Percentiles rank a stretch among this genome's conserved stretches.
Evolutionary conservation across 2,329 filamentous ascomycete genomes (phyloP).

Genomic region (Phyllosticta capitalensis): DNA sequence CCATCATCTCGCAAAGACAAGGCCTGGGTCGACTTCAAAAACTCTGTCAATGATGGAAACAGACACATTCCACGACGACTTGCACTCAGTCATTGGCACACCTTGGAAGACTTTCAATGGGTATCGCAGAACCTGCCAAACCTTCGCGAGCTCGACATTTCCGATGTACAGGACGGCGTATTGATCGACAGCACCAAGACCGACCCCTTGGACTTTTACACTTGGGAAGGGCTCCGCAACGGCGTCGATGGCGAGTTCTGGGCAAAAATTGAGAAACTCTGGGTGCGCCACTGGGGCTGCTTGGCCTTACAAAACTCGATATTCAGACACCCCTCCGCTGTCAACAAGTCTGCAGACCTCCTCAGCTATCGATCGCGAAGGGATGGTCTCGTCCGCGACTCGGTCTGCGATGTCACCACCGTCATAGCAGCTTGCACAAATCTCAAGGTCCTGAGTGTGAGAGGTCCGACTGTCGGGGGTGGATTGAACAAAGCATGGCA

Average conservation of each 20-base stretch:
- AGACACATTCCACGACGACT: constrained; percentile 24
- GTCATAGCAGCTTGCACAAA: neutral
- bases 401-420: neutral
- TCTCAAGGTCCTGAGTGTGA: constrained; percentile 2
- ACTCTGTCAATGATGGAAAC: constrained; percentile 24
- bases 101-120: constrained; percentile 28
- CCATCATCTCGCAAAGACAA: neutral
- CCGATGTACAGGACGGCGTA: constrained; percentile 27
- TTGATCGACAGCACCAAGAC: constrained; percentile 21
- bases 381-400: neutral
- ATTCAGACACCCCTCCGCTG: neutral
- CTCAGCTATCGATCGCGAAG: neutral
- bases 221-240: neutral
- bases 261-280: constrained; percentile 2
- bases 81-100: constrained; percentile 27
- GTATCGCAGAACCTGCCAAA: constrained; percentile 27
- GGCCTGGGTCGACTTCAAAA: constrained; percentile 22
- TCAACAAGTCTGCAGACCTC: neutral
- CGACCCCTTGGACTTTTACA: neutral
- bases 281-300: constrained; percentile 10
- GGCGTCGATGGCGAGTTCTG: neutral
- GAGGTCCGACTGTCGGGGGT: neutral
- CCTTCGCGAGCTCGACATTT: constrained; percentile 24
- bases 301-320: neutral
- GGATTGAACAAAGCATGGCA: neutral